Percentiles rank a stretch among this genome's conserved stretches.
phyloP scores from a whole-genome alignment of 768 basidiomycete genomes.

The Lanmaoa pseudosensibilis region DNA sequence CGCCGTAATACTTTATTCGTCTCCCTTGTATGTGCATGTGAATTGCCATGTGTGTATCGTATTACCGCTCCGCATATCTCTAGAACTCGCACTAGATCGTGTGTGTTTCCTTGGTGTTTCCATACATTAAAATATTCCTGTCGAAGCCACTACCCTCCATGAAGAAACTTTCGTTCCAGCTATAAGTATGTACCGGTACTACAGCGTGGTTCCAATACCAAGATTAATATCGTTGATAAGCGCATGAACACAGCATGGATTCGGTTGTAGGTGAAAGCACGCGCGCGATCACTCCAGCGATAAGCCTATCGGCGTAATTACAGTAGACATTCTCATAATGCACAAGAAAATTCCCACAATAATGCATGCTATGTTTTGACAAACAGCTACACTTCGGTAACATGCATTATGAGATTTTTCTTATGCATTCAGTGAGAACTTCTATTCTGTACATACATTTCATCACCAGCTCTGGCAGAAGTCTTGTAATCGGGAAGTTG shows the following conservation, averaged over 20 bases:
- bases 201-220: no score
- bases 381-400: no score
- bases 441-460: no score
- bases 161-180: not conserved
- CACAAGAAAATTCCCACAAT: no score
- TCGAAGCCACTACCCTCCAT: no score
- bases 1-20: conserved; percentile 18
- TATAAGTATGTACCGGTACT: not conserved
- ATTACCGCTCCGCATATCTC: not conserved
- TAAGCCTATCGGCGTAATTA: not conserved
- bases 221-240: not conserved
- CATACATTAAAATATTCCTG: conserved; percentile 10
- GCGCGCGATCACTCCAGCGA: not conserved
- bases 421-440: no score
- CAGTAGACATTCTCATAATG: no score
- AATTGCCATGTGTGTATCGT: not conserved
- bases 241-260: not conserved
- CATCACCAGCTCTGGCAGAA: not conserved
- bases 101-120: no score
- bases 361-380: no score
- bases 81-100: not conserved
- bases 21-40: conserved; percentile 12
- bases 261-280: not conserved
- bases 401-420: no score
- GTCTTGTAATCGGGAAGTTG: not conserved